Percentiles rank a stretch among this genome's conserved stretches.
Conservation (phyloP, 148 eudicot genomes). For the Heliamphora exappendiculata region DNA sequence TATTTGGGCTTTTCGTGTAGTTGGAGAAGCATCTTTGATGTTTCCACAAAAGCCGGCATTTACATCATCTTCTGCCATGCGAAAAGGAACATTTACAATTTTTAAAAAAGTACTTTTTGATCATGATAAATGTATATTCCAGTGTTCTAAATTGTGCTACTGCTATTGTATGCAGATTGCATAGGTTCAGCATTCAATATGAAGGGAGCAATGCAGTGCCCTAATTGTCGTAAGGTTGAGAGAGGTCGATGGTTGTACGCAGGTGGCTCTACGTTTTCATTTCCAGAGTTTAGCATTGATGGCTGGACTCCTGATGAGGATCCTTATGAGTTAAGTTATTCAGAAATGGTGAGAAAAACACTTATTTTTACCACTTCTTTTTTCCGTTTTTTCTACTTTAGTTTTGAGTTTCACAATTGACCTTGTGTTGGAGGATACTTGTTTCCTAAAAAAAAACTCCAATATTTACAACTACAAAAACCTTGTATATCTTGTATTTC, state of each 20-base stretch:
- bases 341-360: slow-evolving; percentile 37
- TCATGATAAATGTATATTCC: not conserved
- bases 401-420: not conserved
- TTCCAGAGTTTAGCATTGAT: slow-evolving; percentile 32
- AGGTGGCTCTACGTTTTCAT: slow-evolving; percentile 28
- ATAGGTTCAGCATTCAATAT: slow-evolving; percentile 72
- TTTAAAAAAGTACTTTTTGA: not conserved
- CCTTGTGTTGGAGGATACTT: not conserved
- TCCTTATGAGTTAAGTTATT: slow-evolving; percentile 30
- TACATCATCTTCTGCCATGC: slow-evolving; percentile 3
- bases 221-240: slow-evolving; percentile 67
- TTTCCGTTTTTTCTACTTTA: not conserved
- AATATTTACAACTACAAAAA: not conserved
- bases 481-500: not conserved
- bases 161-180: slow-evolving; percentile 43
- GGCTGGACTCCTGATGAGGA: slow-evolving; percentile 27
- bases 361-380: not conserved
- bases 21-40: too few relatives aligned
- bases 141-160: not conserved
- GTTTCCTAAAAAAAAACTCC: not conserved
- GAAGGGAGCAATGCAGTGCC: slow-evolving; percentile 77
- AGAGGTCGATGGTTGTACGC: slow-evolving; percentile 61
- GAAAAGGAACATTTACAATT: not conserved
- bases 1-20: too few relatives aligned
- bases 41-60: not conserved